Evolutionary conservation across 179 eudicot species (phyloP), one percentile per base, ranked within the genome.

Genomic region (Drosera spatulata): DNA sequence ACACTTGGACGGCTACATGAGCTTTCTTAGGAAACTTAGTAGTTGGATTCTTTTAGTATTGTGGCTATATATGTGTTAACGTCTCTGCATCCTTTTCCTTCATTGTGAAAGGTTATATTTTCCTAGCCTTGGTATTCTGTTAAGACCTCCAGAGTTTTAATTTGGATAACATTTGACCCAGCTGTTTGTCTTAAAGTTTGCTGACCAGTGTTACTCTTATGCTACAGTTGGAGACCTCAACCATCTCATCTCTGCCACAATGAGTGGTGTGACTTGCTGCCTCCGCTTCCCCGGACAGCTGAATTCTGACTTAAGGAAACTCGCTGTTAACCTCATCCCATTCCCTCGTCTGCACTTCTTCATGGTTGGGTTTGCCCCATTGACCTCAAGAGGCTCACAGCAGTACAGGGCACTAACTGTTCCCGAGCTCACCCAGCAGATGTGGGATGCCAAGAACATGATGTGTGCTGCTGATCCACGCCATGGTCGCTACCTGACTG

Each of bases 391-490:
- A 39, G 49, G 49, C 1, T 42, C 61, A 1, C 61, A 58, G 38
- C 61, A 58, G 39, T 58, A 58, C 61, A 44, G 37, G 11, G 40
- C 83, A 48, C 77, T 79, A 2, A 78, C 86, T 0, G 86, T 81
- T 22, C 88, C 85, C 12, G 88, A 83, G 68, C 85, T 83, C 40
- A 83, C 88, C 59, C 88, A 83, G 44, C 88, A 83, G 61, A 83
- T 83, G 85, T 83, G 85, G 85, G 88, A 83, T 58, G 60, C 87
- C 57, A 82, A 82, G 80, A 82, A 82, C 73, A 82, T 80, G 80
- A 80, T 81, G 86, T 81, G 86, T 62, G 82, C 80, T 9, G 86
- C 86, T 10, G 86, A 81, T 64, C 86, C 86, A 1, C 79, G 86
- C 4, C 86, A 81, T 10, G 86, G 86, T 4, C 77, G 84, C 39